Conservation (phyloP, 2,329 filamentous ascomycete species). For the Penicillium sclerotiorum region DNA sequence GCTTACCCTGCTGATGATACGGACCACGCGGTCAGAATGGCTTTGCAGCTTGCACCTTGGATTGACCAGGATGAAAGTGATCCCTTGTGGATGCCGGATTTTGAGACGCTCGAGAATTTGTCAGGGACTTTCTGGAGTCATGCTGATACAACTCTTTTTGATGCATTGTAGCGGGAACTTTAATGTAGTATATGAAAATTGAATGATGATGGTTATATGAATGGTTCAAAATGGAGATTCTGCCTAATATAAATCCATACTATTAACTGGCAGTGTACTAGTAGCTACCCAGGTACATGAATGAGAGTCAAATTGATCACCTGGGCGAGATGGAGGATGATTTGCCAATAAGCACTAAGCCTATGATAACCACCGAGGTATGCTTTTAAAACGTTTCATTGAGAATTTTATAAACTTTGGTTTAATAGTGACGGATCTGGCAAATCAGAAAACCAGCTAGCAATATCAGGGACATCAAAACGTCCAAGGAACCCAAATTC, state of each 20-base stretch:
- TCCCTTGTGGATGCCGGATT: slow-evolving; percentile 44
- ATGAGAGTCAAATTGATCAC: neutral
- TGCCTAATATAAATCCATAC: no score
- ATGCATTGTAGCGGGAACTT: slow-evolving; percentile 24
- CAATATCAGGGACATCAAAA: slow-evolving; percentile 27
- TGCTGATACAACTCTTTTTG: slow-evolving; percentile 32
- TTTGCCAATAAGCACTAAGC: no score
- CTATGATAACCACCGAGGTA: no score
- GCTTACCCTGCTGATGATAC: slow-evolving; percentile 25
- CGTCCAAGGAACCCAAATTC: slow-evolving; percentile 26
- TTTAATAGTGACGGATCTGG: slow-evolving; percentile 14
- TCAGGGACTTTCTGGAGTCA: slow-evolving; percentile 34
- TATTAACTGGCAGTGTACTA: no score
- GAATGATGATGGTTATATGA: no score
- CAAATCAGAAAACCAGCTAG: slow-evolving; percentile 25
- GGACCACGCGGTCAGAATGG: slow-evolving; percentile 42
- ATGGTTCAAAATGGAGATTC: no score
- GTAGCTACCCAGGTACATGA: neutral
- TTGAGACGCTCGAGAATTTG: slow-evolving; percentile 39
- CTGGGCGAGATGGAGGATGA: neutral
- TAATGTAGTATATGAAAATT: no score
- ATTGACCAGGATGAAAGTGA: slow-evolving; percentile 40
- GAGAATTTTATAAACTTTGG: no score
- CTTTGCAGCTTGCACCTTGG: slow-evolving; percentile 43
- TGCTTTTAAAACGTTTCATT: no score